phyloP scores from a whole-genome alignment of 2,329 filamentous ascomycete species.

The Calonectria crousiana region DNA sequence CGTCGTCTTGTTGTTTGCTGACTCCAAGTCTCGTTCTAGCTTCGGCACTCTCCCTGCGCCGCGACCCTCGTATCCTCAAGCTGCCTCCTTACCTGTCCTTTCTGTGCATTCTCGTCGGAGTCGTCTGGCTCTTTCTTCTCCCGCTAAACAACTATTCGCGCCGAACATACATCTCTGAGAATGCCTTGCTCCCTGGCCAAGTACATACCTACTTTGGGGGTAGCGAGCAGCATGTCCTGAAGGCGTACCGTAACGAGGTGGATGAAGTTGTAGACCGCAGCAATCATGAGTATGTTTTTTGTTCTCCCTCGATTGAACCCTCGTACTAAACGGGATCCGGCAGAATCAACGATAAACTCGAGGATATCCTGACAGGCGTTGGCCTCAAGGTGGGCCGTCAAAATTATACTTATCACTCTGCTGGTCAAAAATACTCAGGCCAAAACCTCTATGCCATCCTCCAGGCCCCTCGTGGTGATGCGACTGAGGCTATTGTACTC shows the following conservation, averaged over 20 bases:
- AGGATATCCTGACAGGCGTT: constrained; percentile 79
- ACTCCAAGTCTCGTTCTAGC: constrained; percentile 51
- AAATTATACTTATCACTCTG: constrained; percentile 86
- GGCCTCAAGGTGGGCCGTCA: constrained; percentile 91
- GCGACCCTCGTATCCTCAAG: constrained; percentile 84
- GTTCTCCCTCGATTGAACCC: background rate
- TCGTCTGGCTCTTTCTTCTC: constrained; percentile 90
- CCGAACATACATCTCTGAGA: constrained; percentile 96
- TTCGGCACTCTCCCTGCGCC: constrained; percentile 77
- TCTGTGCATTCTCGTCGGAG: constrained; percentile 85
- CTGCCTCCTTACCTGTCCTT: constrained; percentile 90
- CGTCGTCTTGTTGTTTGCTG: background rate
- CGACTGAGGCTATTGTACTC: constrained; percentile 95
- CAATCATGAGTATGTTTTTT: constrained; percentile 63
- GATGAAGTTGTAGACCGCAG: constrained; percentile 68
- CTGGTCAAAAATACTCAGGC: constrained; percentile 79
- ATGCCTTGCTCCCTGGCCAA: constrained; percentile 93
- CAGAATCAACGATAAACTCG: constrained; percentile 78
- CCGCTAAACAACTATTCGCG: constrained; percentile 93
- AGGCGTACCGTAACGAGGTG: constrained; percentile 89
- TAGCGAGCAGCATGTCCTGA: constrained; percentile 94
- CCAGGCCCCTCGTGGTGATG: constrained; percentile 93
- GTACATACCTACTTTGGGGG: constrained; percentile 98
- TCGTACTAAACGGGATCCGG: background rate
- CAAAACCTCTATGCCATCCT: constrained; percentile 96